Conservation (phyloP, 2,329 filamentous ascomycete species). For the Keithomyces neogunnii region DNA sequence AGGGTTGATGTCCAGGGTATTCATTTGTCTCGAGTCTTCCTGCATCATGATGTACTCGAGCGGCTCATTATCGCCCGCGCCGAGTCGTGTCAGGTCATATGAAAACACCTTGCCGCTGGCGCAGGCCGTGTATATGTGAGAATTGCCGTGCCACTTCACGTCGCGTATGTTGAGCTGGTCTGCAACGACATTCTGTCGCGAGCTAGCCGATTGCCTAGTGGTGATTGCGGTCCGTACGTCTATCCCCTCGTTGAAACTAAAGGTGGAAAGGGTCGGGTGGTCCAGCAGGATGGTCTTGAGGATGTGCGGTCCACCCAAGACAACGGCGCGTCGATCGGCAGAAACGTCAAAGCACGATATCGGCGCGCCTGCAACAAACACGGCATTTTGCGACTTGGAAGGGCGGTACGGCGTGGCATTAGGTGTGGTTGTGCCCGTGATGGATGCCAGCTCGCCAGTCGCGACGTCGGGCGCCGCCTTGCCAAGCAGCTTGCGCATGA, state of each 20-base stretch:
- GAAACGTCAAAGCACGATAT: slow-evolving; percentile 51
- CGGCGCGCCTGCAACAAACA: slow-evolving; percentile 42
- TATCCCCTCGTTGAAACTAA: slow-evolving; percentile 44
- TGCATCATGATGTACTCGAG: slow-evolving; percentile 49
- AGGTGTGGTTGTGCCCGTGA: slow-evolving; percentile 36
- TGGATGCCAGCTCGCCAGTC: slow-evolving; percentile 32
- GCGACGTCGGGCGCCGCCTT: slow-evolving; percentile 40
- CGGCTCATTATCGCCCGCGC: slow-evolving; percentile 32
- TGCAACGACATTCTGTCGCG: slow-evolving; percentile 30
- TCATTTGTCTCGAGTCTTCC: slow-evolving; percentile 56
- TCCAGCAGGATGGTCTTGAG: slow-evolving; percentile 53
- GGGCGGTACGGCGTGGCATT: slow-evolving; percentile 37
- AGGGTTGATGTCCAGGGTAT: slow-evolving; percentile 55
- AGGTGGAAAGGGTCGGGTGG: slow-evolving; percentile 27
- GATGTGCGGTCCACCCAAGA: slow-evolving; percentile 50
- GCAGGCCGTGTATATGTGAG: slow-evolving; percentile 53
- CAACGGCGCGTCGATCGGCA: slow-evolving; percentile 44
- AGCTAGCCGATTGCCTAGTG: slow-evolving; percentile 34
- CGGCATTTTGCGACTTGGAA: slow-evolving; percentile 45
- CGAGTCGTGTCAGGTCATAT: slow-evolving; percentile 49
- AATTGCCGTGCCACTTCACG: slow-evolving; percentile 48
- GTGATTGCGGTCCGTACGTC: slow-evolving; percentile 50
- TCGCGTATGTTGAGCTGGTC: slow-evolving; percentile 58
- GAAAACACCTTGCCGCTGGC: slow-evolving; percentile 56
- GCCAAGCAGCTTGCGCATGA: slow-evolving; percentile 54